Evolutionary conservation across 306 rosid genomes (phyloP), one percentile per base, ranked within the genome.

Genomic region (Carpinus fangiana): DNA sequence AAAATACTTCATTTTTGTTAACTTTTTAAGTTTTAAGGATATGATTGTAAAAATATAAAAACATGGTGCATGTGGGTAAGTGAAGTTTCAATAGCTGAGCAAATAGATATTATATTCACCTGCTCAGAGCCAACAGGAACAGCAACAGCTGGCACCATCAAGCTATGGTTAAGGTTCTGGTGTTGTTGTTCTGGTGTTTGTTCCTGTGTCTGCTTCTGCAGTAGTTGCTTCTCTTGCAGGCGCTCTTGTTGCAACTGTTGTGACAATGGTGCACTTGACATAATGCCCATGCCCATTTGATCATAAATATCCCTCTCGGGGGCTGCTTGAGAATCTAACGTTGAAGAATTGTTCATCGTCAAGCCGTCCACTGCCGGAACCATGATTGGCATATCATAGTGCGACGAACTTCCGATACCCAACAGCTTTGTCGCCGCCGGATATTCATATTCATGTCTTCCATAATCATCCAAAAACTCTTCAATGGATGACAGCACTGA

Each of bases 401-500:
- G 84, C 23, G 86, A 85, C 0, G 89, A 86, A 7, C 41, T 77
- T 72, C 78, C 82, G 28, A 82, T 77, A 12, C 77, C 79, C 48
- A 85, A 54, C 43, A 84, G 70, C 55, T 72, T 82, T 43, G 79
- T 70, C 48, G 84, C 55, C 1, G 84, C 61, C 1, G 84, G 16
- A 74, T 67, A 83, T 17, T 41, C 78, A 11, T 74, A 73, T 14
- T 82, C 82, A 34, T 85, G 89, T 46, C 82, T 81, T 43, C 87
- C 89, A 73, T 81, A 94, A 13, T 90, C 91, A 34, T 90, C 92
- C 74, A 94, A 81, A 60, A 94, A 89, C 71, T 94, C 96, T 36
- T 90, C 97, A 8, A 94, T 86, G 0, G 85, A 86, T 2, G 89
- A 92, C 14, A 92, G 78, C 11, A 12, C 52, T 12, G 95, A 81